Conservation (phyloP, 306 rosid genomes). For the Parietaria judaica region DNA sequence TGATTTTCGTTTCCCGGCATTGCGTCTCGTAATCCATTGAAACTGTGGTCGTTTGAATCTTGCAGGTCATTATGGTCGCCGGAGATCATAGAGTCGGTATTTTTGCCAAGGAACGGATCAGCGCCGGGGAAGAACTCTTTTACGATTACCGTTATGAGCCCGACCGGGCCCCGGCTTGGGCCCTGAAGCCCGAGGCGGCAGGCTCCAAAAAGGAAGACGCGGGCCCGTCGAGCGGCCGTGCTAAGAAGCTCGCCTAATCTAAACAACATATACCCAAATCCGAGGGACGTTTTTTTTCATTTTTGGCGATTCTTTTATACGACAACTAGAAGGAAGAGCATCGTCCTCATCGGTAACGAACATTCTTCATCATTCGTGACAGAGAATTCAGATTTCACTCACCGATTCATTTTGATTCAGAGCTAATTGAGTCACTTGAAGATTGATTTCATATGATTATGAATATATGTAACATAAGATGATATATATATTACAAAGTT, state of each 20-base stretch:
- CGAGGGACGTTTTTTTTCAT: slow-evolving; percentile 16
- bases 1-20: too few species aligned
- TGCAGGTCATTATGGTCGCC: slow-evolving; percentile 97
- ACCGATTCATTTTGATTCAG: slow-evolving; percentile 34
- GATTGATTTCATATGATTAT: background rate
- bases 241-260: slow-evolving; percentile 82
- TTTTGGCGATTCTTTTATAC: slow-evolving; percentile 48
- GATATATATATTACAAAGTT: background rate
- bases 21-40: too few species aligned
- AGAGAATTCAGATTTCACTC: slow-evolving; percentile 21
- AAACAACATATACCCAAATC: slow-evolving; percentile 19
- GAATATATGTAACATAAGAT: background rate
- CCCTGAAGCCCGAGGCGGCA: slow-evolving; percentile 78
- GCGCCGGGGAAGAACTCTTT: slow-evolving; percentile 95
- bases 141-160: slow-evolving; percentile 96
- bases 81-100: slow-evolving; percentile 99
- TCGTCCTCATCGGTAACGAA: slow-evolving; percentile 43
- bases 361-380: slow-evolving; percentile 34
- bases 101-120: slow-evolving; percentile 91
- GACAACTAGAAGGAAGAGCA: slow-evolving; percentile 37
- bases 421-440: slow-evolving; percentile 5
- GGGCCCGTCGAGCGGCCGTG: slow-evolving; percentile 91
- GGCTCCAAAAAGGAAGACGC: slow-evolving; percentile 83
- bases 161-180: slow-evolving; percentile 99
- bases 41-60: too few species aligned